Conservation (phyloP, 1,139 yeast species). For the Scheffersomyces titani region DNA sequence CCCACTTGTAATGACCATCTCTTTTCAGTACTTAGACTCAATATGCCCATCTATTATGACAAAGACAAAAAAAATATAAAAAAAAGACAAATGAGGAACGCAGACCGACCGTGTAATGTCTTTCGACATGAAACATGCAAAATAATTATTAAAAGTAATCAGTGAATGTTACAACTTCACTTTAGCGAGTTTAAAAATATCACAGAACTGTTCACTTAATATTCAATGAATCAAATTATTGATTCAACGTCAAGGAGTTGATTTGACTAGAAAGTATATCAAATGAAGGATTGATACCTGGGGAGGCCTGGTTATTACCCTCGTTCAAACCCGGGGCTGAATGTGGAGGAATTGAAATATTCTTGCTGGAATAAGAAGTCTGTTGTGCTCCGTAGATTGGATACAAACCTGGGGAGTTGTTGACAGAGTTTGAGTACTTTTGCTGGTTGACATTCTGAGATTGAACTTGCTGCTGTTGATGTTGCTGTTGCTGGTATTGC, state of each 20-base stretch:
- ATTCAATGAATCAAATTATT: conserved; percentile 6
- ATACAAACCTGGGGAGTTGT: conserved; percentile 30
- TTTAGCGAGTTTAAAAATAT: background rate
- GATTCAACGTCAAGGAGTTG: conserved; percentile 38
- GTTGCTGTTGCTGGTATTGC: conserved; percentile 8
- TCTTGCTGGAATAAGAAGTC: conserved; percentile 8
- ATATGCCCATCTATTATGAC: background rate
- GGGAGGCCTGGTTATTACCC: conserved; percentile 1
- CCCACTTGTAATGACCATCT: background rate
- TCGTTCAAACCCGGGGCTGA: conserved; percentile 9
- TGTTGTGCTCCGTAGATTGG: conserved; percentile 17
- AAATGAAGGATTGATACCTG: conserved; percentile 14
- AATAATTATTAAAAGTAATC: background rate
- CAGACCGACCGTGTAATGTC: background rate
- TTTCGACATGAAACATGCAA: background rate
- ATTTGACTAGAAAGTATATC: conserved; percentile 29
- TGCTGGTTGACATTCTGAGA: conserved; percentile 12
- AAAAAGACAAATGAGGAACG: background rate
- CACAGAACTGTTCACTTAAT: background rate
- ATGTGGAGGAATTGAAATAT: conserved; percentile 9
- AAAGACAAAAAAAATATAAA: background rate
- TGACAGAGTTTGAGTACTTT: conserved; percentile 21
- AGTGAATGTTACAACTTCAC: background rate
- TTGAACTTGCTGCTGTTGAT: conserved; percentile 16
- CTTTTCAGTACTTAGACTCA: background rate